Conservation (phyloP, 176 grass and related monocot species). For the maize (Zea mays) region Zm-B73-REFERENCE-NAM-5.0 NC_050103.1:134590001-134590500, state of each 20-base stretch:
- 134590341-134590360: background rate
- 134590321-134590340: slow-evolving; percentile 7
- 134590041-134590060: too few species aligned
- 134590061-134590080: too few species aligned
- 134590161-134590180: background rate
- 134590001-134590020: background rate
- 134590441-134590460: background rate
- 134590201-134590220: background rate
- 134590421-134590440: background rate
- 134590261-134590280: background rate
- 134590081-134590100: too few species aligned
- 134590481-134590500: background rate
- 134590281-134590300: background rate
- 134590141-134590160: background rate
- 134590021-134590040: background rate
- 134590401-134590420: background rate
- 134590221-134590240: background rate
- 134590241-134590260: background rate
- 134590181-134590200: background rate
- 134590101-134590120: too few species aligned
- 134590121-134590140: too few species aligned
- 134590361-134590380: background rate
- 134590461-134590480: slow-evolving; percentile 1
- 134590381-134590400: background rate
- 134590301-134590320: background rate